These are phyloP conservation scores for Phalaenopsis hybrid DNA, from an alignment of 116 monocot species.

Conservation along the genomic window DNA sequence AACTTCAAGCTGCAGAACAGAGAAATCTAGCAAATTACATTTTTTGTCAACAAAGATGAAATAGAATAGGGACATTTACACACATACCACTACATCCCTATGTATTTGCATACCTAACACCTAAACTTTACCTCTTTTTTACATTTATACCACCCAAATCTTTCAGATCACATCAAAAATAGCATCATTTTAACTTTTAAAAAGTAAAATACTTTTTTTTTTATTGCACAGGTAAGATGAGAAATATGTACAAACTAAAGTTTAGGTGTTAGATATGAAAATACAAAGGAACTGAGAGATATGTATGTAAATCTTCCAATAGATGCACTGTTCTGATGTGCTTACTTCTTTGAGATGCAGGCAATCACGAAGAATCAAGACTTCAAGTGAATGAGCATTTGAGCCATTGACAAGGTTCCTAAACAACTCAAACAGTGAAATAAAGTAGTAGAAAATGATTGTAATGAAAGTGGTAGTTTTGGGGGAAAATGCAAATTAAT, in stretches of 20 bases:
- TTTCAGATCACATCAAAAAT: too few species aligned
- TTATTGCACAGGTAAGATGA: too few species aligned
- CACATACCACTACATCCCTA: neutral
- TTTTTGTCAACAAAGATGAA: neutral
- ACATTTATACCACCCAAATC: too few species aligned
- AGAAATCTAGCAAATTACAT: neutral
- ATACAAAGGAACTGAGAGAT: too few species aligned
- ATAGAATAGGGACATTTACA: neutral
- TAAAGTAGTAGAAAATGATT: conserved; percentile 3
- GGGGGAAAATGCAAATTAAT: neutral
- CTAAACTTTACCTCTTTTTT: too few species aligned
- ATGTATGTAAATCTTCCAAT: neutral
- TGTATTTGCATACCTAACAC: too few species aligned
- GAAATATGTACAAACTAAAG: too few species aligned
- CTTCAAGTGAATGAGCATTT: conserved; percentile 35
- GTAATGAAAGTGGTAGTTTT: neutral
- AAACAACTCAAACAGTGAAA: conserved; percentile 19
- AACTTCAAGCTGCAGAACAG: conserved; percentile 48
- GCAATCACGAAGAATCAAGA: conserved; percentile 63
- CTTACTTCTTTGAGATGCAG: conserved; percentile 75
- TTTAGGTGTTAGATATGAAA: too few species aligned
- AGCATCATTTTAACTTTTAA: too few species aligned
- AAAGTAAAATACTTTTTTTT: too few species aligned
- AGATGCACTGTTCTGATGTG: neutral
- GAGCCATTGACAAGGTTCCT: conserved; percentile 45